Percentiles rank a stretch among this genome's conserved stretches.
Evolutionary conservation across 768 basidiomycete species (phyloP).

Genomic region (Leccinum arenicola): DNA sequence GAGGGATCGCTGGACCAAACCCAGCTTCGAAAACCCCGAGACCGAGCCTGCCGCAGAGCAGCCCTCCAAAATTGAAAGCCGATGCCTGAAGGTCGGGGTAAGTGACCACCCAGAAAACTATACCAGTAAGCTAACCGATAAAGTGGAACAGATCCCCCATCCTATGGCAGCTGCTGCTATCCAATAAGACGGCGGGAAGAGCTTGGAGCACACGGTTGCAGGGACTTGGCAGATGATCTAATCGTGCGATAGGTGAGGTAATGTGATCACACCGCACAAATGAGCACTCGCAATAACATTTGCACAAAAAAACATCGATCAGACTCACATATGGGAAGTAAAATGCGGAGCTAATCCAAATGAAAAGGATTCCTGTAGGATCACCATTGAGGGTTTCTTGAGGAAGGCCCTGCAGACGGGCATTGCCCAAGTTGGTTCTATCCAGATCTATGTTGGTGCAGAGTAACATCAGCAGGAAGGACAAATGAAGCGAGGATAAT

Average conservation of each 20-base stretch:
- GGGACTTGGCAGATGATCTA: constrained; percentile 74
- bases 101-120: background rate
- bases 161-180: constrained; percentile 63
- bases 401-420: constrained; percentile 71
- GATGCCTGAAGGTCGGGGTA: constrained; percentile 45
- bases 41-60: constrained; percentile 56
- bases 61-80: constrained; percentile 55
- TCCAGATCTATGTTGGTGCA: constrained; percentile 46
- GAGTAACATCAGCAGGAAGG: constrained; percentile 3
- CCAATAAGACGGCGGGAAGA: constrained; percentile 67
- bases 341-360: constrained; percentile 76
- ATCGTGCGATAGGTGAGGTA: background rate
- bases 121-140: constrained; percentile 49
- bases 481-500: background rate
- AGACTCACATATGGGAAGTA: constrained; percentile 71
- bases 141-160: constrained; percentile 74
- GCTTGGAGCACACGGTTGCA: constrained; percentile 61
- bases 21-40: constrained; percentile 79
- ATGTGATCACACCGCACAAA: background rate
- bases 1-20: constrained; percentile 73
- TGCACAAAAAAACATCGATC: background rate
- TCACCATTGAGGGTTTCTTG: constrained; percentile 66
- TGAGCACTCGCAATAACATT: background rate
- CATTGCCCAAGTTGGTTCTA: constrained; percentile 76
- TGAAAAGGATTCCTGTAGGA: constrained; percentile 58